phyloP scores from a whole-genome alignment of 352 stramenopile species.

The Phytopythium mirpurense region DNA sequence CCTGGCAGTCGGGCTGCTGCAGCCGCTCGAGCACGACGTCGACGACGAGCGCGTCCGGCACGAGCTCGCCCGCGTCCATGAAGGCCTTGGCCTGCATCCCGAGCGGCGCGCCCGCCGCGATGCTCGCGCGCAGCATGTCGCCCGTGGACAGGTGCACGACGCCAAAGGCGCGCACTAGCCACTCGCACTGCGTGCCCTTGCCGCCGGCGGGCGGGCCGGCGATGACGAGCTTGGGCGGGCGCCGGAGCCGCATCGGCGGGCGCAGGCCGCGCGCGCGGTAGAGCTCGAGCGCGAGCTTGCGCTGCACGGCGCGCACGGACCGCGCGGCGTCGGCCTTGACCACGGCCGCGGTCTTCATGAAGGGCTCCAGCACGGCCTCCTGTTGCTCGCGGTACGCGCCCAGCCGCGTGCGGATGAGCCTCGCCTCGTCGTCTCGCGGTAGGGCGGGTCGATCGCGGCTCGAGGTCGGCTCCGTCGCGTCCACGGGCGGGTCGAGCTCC shows the following conservation, averaged over 20 bases:
- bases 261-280: constrained; percentile 42
- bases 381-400: constrained; percentile 77
- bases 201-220: constrained; percentile 90
- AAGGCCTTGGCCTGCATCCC: constrained; percentile 85
- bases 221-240: constrained; percentile 84
- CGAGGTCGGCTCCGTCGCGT: too few relatives aligned
- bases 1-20: constrained; percentile 49
- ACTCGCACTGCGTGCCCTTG: constrained; percentile 96
- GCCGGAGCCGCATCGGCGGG: constrained; percentile 29
- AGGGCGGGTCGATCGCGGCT: constrained; percentile 52
- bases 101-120: constrained; percentile 52
- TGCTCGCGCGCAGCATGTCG: constrained; percentile 91
- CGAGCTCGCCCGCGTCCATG: constrained; percentile 90
- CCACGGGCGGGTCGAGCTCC: constrained; percentile 58
- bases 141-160: constrained; percentile 94
- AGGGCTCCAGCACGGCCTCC: constrained; percentile 65
- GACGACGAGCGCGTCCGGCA: constrained; percentile 95
- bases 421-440: constrained; percentile 80
- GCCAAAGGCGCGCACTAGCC: constrained; percentile 84
- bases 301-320: constrained; percentile 30
- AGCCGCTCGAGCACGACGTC: constrained; percentile 89
- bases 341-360: constrained; percentile 61
- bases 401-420: constrained; percentile 75
- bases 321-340: constrained; percentile 68
- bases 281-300: constrained; percentile 43